These are phyloP conservation scores for Zymoseptoria passerinii DNA, from an alignment of 2,329 filamentous ascomycete genomes.

Conservation along the genomic window DNA sequence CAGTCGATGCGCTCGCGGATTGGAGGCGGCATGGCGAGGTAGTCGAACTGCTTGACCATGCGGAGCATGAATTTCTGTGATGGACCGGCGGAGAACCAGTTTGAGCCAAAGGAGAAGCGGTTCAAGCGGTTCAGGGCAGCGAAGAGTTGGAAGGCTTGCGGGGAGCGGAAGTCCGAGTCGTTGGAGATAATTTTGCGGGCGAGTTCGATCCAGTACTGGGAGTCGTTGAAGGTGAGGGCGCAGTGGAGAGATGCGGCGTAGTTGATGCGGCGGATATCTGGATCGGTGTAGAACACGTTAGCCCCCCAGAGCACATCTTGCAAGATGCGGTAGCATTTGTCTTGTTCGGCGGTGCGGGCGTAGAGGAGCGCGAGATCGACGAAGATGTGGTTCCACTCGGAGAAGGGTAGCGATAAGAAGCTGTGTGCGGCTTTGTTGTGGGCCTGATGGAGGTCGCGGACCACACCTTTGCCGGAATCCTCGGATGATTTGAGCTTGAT, in stretches of 20 bases:
- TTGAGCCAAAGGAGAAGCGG: constrained; percentile 62
- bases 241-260: constrained; percentile 46
- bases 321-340: constrained; percentile 72
- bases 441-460: constrained; percentile 23
- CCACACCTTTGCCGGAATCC: constrained; percentile 6
- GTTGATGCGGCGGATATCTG: constrained; percentile 19
- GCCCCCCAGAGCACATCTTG: constrained; percentile 66
- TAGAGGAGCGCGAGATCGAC: constrained; percentile 75
- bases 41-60: constrained; percentile 85
- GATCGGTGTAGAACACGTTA: constrained; percentile 66
- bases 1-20: constrained; percentile 38
- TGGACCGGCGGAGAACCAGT: constrained; percentile 71
- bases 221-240: constrained; percentile 70
- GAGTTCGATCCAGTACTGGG: constrained; percentile 63
- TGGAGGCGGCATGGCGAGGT: constrained; percentile 48
- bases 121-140: constrained; percentile 70
- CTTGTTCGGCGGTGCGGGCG: constrained; percentile 56
- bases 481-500: constrained; percentile 39
- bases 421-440: constrained; percentile 40
- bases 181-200: constrained; percentile 79
- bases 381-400: constrained; percentile 83
- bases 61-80: constrained; percentile 86
- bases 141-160: constrained; percentile 78
- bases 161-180: constrained; percentile 57
- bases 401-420: constrained; percentile 73